phyloP scores from a whole-genome alignment of 805 yeast genomes.

The Groenewaldozyma salmanticensis region DNA sequence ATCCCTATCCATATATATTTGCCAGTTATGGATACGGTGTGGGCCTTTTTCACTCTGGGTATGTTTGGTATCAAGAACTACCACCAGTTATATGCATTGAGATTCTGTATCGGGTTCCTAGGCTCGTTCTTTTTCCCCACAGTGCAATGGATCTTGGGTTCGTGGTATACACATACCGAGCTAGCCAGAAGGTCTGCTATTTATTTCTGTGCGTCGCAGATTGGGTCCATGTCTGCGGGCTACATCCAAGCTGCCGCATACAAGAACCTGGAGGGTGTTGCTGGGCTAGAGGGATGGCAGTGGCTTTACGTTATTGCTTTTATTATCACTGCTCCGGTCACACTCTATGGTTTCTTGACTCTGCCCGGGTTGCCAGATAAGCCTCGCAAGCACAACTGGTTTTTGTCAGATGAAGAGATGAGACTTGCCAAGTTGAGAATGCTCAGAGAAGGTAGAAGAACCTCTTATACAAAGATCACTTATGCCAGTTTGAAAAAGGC shows the following conservation, averaged over 20 bases:
- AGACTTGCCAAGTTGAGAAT: slow-evolving; percentile 7
- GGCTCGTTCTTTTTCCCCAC: slow-evolving; percentile 41
- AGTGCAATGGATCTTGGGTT: slow-evolving; percentile 22
- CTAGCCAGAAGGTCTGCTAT: slow-evolving; percentile 27
- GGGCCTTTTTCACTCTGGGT: slow-evolving; percentile 17
- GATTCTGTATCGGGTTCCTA: slow-evolving; percentile 40
- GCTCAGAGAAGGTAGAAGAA: slow-evolving; percentile 2
- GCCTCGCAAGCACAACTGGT: slow-evolving; percentile 9
- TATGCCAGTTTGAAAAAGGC: slow-evolving; percentile 38
- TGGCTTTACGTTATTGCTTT: slow-evolving; percentile 45
- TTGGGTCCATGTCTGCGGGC: slow-evolving; percentile 42
- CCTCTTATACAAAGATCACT: slow-evolving; percentile 17
- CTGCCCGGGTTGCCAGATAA: slow-evolving; percentile 12
- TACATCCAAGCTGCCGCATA: slow-evolving; percentile 40
- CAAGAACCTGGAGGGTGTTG: slow-evolving; percentile 29
- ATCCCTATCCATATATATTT: slow-evolving; percentile 42
- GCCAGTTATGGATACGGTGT: slow-evolving; percentile 18
- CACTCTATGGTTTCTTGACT: slow-evolving; percentile 6
- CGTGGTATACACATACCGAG: slow-evolving; percentile 34
- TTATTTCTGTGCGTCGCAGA: slow-evolving; percentile 33
- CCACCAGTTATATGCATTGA: slow-evolving; percentile 35
- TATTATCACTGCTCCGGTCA: slow-evolving; percentile 9
- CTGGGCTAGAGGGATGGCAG: slow-evolving; percentile 49
- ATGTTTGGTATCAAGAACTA: slow-evolving; percentile 20
- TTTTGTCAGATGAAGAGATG: slow-evolving; percentile 9